Evolutionary conservation across 306 rosid species (phyloP), one percentile per base, ranked within the genome.

Genomic region (Betula pendula): DNA sequence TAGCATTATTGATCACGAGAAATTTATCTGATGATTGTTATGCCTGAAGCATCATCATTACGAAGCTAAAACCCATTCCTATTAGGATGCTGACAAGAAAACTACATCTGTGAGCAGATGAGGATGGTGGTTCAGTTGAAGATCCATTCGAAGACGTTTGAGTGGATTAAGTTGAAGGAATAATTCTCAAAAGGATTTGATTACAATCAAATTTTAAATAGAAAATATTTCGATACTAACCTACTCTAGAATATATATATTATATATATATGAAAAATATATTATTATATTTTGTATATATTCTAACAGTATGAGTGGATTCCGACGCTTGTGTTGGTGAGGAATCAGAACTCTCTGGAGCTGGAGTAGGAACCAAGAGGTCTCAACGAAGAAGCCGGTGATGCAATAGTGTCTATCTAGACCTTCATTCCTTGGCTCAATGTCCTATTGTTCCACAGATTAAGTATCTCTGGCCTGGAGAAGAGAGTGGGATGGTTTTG

Each of bases 381-480:
- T 43, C 48, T 27, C 14, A 7, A 60, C 10, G 80, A 80, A 35
- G 83, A 68, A 33, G 71, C 65, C 10, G 83, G 75, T 0, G 75
- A 51, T 75, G 90, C 88, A 77, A 89, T 96, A 68, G 92, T 87
- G n/a, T n/a, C 83, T 25, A 94, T 82, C 77, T 88, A 85, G 52
- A 92, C 66, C 85, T 89, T 92, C 98, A 92, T 92, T 76, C 97
- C 98, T 68, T 70, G 68, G 48, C 51, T 74, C 98, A 94, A 82
- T 94, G 98, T 65, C 92, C 96, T 0, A 16, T 0, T 38, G 84
- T 47, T 42, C 95, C 97, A 85, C 98, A 94, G 71, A 90, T 88
- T 91, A 90, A 94, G 85, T 89, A 88, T 77, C 95, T 89, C 77
- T 90, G 90, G n/a, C 93, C 95, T 43, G 88, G 79, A 68, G 95